Evolutionary conservation across 169 alveolate species (phyloP).

Genomic region (Sarcocystis neurona): DNA sequence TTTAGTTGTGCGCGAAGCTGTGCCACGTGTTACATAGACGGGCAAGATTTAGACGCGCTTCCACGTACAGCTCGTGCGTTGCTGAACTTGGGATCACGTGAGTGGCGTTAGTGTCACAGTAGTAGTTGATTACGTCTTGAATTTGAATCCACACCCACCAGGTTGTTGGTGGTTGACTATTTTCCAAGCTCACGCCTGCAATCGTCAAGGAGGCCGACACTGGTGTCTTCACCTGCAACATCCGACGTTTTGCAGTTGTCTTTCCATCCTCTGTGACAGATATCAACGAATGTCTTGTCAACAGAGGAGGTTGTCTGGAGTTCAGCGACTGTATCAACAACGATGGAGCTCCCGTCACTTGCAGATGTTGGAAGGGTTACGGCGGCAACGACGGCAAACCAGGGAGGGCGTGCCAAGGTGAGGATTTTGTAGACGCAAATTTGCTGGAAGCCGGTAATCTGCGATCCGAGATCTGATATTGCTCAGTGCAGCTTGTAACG

Average conservation of each 20-base stretch:
- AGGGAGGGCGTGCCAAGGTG: slow-evolving; percentile 57
- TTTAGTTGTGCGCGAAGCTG: no score
- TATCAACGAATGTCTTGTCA: slow-evolving; percentile 56
- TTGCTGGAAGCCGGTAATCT: no score
- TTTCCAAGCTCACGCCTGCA: no score
- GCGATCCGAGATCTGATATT: neutral
- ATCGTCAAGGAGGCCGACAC: no score
- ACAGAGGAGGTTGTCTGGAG: slow-evolving; percentile 54
- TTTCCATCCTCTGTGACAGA: slow-evolving; percentile 12
- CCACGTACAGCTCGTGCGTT: no score
- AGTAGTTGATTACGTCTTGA: neutral
- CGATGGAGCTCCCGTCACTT: slow-evolving; percentile 40
- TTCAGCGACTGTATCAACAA: slow-evolving; percentile 56
- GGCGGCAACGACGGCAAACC: slow-evolving; percentile 63
- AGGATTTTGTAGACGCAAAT: neutral
- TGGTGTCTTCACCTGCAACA: no score
- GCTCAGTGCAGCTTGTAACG: neutral
- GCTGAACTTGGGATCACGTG: neutral
- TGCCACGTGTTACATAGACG: no score
- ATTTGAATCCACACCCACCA: neutral
- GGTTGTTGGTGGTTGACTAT: no score
- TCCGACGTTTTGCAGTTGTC: neutral
- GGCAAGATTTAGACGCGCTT: no score
- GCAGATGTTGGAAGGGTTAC: slow-evolving; percentile 59
- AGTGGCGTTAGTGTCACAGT: neutral